Conservation (phyloP, 768 basidiomycete genomes). For the Termitomyces titanicus region DNA sequence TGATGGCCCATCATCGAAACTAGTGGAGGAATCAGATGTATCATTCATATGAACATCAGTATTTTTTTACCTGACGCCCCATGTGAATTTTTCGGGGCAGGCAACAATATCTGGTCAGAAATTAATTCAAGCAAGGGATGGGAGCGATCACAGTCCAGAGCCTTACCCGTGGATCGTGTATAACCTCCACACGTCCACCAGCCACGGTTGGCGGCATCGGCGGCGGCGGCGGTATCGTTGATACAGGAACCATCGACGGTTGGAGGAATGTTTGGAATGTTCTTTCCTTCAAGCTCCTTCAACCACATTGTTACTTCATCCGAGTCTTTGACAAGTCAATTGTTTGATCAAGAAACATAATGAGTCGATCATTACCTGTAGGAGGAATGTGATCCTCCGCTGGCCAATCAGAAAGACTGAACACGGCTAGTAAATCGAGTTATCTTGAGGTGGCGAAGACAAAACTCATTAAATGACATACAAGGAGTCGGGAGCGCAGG, state of each 20-base stretch:
- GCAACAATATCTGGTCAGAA: conserved; percentile 49
- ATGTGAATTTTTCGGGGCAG: conserved; percentile 66
- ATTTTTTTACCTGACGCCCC: conserved; percentile 65
- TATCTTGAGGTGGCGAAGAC: neutral
- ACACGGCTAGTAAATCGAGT: conserved; percentile 20
- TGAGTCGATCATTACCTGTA: conserved; percentile 37
- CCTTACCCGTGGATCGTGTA: conserved; percentile 45
- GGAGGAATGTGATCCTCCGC: conserved; percentile 55
- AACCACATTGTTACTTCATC: conserved; percentile 70
- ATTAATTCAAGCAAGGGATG: neutral
- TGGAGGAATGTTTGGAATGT: conserved; percentile 63
- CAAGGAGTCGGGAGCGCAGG: conserved; percentile 64
- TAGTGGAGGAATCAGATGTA: conserved; percentile 18
- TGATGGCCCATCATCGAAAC: conserved; percentile 87
- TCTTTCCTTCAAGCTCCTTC: conserved; percentile 65
- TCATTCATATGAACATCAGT: neutral
- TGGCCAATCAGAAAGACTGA: conserved; percentile 49
- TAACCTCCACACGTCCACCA: conserved; percentile 92
- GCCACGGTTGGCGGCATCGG: conserved; percentile 58
- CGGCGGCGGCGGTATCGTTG: conserved; percentile 51
- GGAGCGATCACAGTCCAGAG: neutral
- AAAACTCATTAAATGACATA: conserved; percentile 28
- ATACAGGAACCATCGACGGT: conserved; percentile 70
- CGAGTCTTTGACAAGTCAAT: conserved; percentile 36
- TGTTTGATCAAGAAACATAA: neutral